Conservation (phyloP, 2,329 filamentous ascomycete genomes). For the Neofusicoccum ribis region DNA sequence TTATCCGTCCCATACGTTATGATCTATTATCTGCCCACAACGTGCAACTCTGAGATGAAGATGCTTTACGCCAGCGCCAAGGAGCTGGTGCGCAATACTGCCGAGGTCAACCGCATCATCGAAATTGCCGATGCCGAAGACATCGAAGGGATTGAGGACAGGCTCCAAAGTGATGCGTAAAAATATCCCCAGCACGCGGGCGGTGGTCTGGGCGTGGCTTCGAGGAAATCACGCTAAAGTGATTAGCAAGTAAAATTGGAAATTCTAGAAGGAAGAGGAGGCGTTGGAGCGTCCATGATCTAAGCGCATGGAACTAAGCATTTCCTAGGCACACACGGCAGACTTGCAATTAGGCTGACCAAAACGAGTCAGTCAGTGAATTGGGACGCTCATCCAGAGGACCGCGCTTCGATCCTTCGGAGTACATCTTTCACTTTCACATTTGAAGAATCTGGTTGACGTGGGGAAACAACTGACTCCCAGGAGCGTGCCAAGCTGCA, state of each 20-base stretch:
- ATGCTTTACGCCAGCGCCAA: conserved; percentile 97
- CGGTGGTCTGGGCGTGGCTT: neutral
- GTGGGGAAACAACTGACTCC: neutral
- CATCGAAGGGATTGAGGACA: conserved; percentile 75
- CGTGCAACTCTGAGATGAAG: conserved; percentile 80
- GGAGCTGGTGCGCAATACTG: conserved; percentile 90
- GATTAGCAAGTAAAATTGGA: neutral
- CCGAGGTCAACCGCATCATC: conserved; percentile 83
- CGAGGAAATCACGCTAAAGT: neutral
- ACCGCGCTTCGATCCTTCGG: neutral
- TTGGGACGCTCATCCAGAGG: neutral
- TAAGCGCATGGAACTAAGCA: neutral
- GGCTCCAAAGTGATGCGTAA: conserved; percentile 45
- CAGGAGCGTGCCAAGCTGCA: neutral
- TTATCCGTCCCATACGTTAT: conserved; percentile 90
- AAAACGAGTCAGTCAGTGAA: neutral
- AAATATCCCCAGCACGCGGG: neutral
- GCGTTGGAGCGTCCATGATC: neutral
- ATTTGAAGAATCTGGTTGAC: too few relatives aligned
- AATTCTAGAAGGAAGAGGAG: neutral
- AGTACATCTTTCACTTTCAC: neutral
- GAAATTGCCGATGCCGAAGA: conserved; percentile 83
- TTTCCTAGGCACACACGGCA: neutral
- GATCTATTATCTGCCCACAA: conserved; percentile 90
- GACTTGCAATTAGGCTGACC: neutral